phyloP scores from a whole-genome alignment of 1,139 yeast genomes.

The Blastobotrys petasosporus region DNA sequence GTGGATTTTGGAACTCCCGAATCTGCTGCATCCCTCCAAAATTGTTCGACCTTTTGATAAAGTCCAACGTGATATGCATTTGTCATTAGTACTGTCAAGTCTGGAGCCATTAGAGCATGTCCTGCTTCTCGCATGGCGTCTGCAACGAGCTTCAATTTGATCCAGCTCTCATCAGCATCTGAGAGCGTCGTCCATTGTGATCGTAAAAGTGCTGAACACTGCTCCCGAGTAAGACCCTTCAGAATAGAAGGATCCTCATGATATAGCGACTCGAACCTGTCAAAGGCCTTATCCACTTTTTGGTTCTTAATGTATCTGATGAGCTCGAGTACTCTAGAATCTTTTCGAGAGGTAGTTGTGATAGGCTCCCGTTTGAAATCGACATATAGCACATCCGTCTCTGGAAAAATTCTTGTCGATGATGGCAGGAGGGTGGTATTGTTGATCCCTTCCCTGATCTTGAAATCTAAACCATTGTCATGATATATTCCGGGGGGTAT shows the following conservation, averaged over 20 bases:
- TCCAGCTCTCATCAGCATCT: background rate
- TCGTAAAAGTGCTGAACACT: slow-evolving; percentile 9
- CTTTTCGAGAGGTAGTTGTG: background rate
- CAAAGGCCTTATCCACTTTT: background rate
- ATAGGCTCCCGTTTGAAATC: background rate
- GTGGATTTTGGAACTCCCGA: slow-evolving; percentile 18
- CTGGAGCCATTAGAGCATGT: slow-evolving; percentile 21
- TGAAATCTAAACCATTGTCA: slow-evolving; percentile 1
- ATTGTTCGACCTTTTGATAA: slow-evolving; percentile 20
- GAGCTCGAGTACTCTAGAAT: slow-evolving; percentile 10
- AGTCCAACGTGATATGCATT: slow-evolving; percentile 27
- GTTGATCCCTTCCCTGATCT: background rate
- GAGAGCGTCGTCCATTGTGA: slow-evolving; percentile 1
- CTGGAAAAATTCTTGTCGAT: background rate
- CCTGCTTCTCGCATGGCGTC: slow-evolving; percentile 22
- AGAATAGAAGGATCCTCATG: slow-evolving; percentile 11
- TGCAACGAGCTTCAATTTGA: slow-evolving; percentile 7
- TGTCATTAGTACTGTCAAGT: slow-evolving; percentile 27
- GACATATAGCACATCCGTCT: slow-evolving; percentile 8
- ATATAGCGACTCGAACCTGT: slow-evolving; percentile 11
- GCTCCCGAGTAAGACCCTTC: slow-evolving; percentile 6
- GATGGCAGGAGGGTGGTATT: slow-evolving; percentile 7
- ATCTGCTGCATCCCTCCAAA: slow-evolving; percentile 26
- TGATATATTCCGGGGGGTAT: slow-evolving; percentile 8
- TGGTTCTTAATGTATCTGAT: slow-evolving; percentile 3